Evolutionary conservation across 2,329 filamentous ascomycete genomes (phyloP), one percentile per base, ranked within the genome.

Genomic region (Colletotrichum sansevieriae): DNA sequence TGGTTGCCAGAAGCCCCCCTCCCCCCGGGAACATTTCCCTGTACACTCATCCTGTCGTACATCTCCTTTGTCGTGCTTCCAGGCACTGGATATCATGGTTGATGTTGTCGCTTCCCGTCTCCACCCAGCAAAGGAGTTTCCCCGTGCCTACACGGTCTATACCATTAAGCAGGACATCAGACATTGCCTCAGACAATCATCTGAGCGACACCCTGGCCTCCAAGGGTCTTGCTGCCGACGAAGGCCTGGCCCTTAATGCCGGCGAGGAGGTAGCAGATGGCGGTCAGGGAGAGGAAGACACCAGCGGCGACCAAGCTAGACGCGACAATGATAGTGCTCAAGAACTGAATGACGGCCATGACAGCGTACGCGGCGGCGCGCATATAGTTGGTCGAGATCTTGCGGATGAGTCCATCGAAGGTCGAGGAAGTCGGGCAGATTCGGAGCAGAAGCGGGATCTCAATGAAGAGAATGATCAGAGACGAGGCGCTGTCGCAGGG

Each of bases 311-410:
- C 92, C 79, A 99, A 83, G 76, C 90, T 93, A 58, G 91, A 93
- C 10, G 87, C 79, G 54, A 81, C 78, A 22, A 83, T 76, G 70
- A 92, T 85, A 71, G 95, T 83, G 78, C 93, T 97, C 68, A 97
- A 83, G 88, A 93, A 98, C 81, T 98, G 94, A 52, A 97, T 80
- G 58, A 91, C 77, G 74, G 89, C 92, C 92, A 98, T 95, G 78
- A 88, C 82, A 66, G 83, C 82, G 82, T 99, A 99, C 78, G 97
- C 91, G 66, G 85, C 92, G 20, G 95, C 95, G 81, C 96, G 94
- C 91, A 96, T 97, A 84, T 95, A 98, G 85, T 98, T 98, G 68
- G 95, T 97, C 72, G 94, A 94, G 84, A 99, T 93, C 76, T 89
- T 91, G 81, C 95, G 94, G 80, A 99, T 95, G 78, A 94, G 91